Evolutionary conservation across 2,329 filamentous ascomycete species (phyloP).

Genomic region (Monosporascus ibericus): DNA sequence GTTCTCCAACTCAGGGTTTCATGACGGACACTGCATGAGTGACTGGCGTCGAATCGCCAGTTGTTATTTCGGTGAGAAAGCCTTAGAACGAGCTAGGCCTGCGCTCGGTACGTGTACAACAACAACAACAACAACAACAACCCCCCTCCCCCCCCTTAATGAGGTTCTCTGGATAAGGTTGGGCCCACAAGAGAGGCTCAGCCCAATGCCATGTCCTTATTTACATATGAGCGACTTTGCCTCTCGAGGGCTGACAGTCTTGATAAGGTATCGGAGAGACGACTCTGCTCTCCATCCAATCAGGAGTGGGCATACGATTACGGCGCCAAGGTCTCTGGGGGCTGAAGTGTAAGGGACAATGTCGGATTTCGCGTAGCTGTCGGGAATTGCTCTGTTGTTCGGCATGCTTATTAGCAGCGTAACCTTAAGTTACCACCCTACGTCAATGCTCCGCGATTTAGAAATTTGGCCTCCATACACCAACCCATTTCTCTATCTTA

Average conservation of each 20-base stretch:
- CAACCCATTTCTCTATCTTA: neutral
- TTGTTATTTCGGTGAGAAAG: neutral
- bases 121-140: no score
- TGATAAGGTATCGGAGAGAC: neutral
- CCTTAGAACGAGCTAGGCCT: neutral
- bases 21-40: neutral
- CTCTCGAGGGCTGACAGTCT: neutral
- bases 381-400: neutral
- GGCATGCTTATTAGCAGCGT: neutral
- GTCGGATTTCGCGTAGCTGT: neutral
- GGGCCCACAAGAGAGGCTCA: neutral
- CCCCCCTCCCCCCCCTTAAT: neutral
- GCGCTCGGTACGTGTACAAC: neutral
- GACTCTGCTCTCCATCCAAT: neutral
- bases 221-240: neutral
- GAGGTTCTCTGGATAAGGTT: no score
- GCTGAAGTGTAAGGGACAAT: neutral
- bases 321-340: no score
- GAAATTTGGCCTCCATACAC: neutral
- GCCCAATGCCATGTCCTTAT: neutral
- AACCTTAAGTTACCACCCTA: neutral
- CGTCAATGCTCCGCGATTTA: neutral
- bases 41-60: neutral
- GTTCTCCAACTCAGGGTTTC: neutral
- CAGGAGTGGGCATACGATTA: neutral